These are phyloP conservation scores for Aspergillus sp. DNA, from an alignment of 2,329 filamentous ascomycete genomes.

Conservation along the genomic window DNA sequence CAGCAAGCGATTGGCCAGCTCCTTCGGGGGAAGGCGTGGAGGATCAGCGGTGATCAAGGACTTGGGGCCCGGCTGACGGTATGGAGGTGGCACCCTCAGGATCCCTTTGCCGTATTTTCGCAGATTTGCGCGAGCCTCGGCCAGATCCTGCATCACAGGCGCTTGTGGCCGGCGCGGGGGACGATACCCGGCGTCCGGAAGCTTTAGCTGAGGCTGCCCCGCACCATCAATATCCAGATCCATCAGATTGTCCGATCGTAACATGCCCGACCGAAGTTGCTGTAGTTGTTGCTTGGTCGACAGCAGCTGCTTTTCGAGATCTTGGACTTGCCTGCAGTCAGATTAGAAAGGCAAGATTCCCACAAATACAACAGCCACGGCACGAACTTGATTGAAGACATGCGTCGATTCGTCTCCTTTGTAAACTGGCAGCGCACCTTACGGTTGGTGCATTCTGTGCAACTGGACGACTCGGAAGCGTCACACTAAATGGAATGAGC, in stretches of 20 bases:
- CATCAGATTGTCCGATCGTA: constrained; percentile 50
- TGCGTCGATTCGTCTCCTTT: constrained; percentile 95
- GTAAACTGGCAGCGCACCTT: constrained; percentile 99
- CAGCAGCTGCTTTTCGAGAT: constrained; percentile 88
- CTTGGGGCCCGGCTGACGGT: constrained; percentile 58
- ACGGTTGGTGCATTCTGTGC: constrained; percentile 93
- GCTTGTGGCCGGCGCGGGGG: constrained; percentile 65
- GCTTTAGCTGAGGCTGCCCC: constrained; percentile 53
- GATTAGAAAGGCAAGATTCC: constrained; percentile 19
- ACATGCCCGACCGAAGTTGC: constrained; percentile 67
- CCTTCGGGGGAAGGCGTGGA: constrained; percentile 70
- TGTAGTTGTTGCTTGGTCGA: constrained; percentile 78
- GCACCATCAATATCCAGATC: constrained; percentile 45
- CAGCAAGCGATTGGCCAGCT: constrained; percentile 70
- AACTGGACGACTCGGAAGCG: constrained; percentile 93
- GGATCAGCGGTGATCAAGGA: constrained; percentile 55
- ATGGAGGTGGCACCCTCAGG: constrained; percentile 73
- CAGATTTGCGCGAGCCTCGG: constrained; percentile 71
- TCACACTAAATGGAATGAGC: constrained; percentile 64
- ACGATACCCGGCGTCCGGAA: constrained; percentile 67
- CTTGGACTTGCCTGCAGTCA: constrained; percentile 74
- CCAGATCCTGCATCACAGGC: constrained; percentile 67
- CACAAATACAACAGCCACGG: constrained; percentile 8
- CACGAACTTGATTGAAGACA: constrained; percentile 92
- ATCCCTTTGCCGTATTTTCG: constrained; percentile 74